Evolutionary conservation across 1,284 basidiomycete genomes (phyloP).

Genomic region (Lentinula novae-zelandiae): DNA sequence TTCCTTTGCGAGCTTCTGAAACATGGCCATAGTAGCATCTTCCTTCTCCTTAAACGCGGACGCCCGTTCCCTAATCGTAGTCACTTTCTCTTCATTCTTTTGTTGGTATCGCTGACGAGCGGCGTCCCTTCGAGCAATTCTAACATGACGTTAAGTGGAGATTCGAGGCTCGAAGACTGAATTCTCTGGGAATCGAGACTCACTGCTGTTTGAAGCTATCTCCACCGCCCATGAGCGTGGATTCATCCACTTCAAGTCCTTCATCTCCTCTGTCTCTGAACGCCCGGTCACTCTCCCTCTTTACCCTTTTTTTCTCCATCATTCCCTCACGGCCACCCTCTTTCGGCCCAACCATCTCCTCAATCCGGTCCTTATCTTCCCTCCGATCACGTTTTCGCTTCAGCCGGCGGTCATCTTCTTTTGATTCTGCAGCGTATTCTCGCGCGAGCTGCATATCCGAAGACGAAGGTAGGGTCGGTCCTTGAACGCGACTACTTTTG

Average conservation of each 20-base stretch:
- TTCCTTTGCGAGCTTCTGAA: constrained; percentile 73
- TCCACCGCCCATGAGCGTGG: constrained; percentile 66
- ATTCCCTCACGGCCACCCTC: constrained; percentile 68
- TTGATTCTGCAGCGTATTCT: constrained; percentile 50
- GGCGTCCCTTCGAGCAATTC: constrained; percentile 67
- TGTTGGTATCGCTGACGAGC: constrained; percentile 53
- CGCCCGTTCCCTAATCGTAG: constrained; percentile 48
- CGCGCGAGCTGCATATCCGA: constrained; percentile 62
- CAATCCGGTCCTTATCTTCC: constrained; percentile 65
- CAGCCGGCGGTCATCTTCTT: constrained; percentile 45
- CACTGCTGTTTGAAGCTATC: constrained; percentile 72
- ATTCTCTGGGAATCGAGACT: constrained; percentile 23
- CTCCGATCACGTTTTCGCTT: constrained; percentile 61
- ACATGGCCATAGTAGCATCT: constrained; percentile 81
- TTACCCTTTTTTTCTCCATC: constrained; percentile 71
- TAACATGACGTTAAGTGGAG: constrained; percentile 24
- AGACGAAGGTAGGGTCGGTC: constrained; percentile 63
- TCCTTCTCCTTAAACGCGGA: constrained; percentile 65
- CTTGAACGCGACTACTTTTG: constrained; percentile 31
- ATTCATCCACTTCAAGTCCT: constrained; percentile 64
- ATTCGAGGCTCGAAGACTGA: neutral
- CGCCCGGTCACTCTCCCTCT: constrained; percentile 56
- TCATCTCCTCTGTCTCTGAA: constrained; percentile 72
- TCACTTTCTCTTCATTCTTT: constrained; percentile 43
- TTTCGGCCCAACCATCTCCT: constrained; percentile 72